Percentiles rank a stretch among this genome's conserved stretches.
phyloP scores from a whole-genome alignment of 169 alveolate species.

The Amoebophrya sp. region DNA sequence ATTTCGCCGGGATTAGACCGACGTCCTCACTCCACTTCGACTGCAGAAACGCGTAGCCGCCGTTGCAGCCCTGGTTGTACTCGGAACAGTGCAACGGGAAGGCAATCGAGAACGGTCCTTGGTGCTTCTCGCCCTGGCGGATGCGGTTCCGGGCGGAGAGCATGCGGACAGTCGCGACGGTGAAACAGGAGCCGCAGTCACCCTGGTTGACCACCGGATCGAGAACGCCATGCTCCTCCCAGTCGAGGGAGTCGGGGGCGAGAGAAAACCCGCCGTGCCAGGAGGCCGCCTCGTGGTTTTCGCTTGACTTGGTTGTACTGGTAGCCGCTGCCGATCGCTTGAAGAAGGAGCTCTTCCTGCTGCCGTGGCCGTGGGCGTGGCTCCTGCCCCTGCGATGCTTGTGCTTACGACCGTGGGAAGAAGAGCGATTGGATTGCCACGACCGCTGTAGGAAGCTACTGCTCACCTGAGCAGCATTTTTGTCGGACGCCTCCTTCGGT shows the following conservation, averaged over 20 bases:
- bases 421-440: no score
- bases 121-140: not conserved
- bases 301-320: no score
- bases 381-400: no score
- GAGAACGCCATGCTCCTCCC: not conserved
- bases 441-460: no score
- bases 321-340: no score
- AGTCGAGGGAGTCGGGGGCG: no score
- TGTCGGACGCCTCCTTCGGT: no score
- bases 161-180: conserved; percentile 41
- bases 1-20: conserved; percentile 3
- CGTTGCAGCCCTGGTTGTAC: conserved; percentile 39
- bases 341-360: no score
- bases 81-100: conserved; percentile 34
- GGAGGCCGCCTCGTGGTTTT: not conserved
- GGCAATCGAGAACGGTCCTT: not conserved
- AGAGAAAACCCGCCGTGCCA: no score
- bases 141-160: conserved; percentile 34
- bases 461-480: no score
- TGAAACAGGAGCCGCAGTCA: conserved; percentile 39
- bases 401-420: no score
- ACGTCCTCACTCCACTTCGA: conserved; percentile 23
- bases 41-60: conserved; percentile 40
- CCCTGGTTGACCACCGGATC: conserved; percentile 16
- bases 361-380: no score